Conservation (phyloP, 371 early-diverging fungal species). For the Dinochytrium kinnereticum region DNA sequence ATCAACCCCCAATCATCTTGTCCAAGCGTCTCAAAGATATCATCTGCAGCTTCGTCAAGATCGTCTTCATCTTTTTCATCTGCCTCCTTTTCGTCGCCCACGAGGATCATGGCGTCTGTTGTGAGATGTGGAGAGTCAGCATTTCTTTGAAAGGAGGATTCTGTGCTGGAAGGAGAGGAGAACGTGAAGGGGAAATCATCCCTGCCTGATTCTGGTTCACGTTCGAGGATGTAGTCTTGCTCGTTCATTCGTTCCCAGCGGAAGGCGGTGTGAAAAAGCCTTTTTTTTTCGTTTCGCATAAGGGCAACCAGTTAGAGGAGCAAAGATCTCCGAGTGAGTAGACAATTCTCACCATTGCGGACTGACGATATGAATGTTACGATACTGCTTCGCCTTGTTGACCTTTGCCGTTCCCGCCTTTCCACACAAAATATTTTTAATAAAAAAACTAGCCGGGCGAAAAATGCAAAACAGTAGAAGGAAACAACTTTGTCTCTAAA, state of each 20-base stretch:
- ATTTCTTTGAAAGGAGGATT: not conserved
- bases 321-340: not conserved
- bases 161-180: not conserved
- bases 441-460: not conserved
- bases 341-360: conserved; percentile 59
- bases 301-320: not conserved
- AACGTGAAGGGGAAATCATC: not conserved
- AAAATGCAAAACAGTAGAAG: not conserved
- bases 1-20: conserved; percentile 47
- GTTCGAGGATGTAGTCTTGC: conserved; percentile 52
- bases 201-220: conserved; percentile 29
- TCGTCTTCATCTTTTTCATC: conserved; percentile 12
- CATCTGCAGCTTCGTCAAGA: conserved; percentile 39
- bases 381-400: conserved; percentile 56
- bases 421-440: not conserved
- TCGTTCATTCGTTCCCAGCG: conserved; percentile 68
- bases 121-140: not conserved
- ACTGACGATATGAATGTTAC: conserved; percentile 57
- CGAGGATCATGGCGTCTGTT: conserved; percentile 1
- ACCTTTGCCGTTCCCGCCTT: conserved; percentile 66
- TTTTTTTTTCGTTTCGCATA: too few species aligned
- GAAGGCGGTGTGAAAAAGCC: conserved; percentile 64
- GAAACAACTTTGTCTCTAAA: conserved; percentile 24
- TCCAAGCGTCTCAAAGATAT: too few species aligned
- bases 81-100: conserved; percentile 41